Percentiles rank a stretch among this genome's conserved stretches.
Evolutionary conservation across 116 monocot species (phyloP).

Genomic region (Dioscorea cayenensis): DNA sequence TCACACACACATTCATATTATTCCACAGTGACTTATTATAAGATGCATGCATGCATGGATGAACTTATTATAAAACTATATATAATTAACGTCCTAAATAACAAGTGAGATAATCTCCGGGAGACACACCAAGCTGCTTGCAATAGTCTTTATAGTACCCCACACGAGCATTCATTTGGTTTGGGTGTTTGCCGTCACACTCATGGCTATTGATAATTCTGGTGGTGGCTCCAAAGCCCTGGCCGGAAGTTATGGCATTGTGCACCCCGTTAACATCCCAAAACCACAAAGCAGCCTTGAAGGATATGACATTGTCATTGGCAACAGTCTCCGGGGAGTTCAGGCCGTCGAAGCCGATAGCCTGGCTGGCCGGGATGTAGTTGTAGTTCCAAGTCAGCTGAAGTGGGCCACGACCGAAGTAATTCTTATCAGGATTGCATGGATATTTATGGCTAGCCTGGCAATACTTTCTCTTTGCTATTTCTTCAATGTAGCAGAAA

Average conservation of each 20-base stretch:
- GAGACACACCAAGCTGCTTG: constrained; percentile 4
- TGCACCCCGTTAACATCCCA: constrained; percentile 5
- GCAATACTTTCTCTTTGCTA: not conserved
- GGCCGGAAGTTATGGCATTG: not conserved
- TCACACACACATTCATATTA: too few relatives aligned
- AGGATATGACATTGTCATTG: not conserved
- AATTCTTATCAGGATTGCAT: constrained; percentile 2
- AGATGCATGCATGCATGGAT: too few relatives aligned
- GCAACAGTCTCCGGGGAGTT: constrained; percentile 13
- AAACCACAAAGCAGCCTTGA: constrained; percentile 10
- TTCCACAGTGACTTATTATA: too few relatives aligned
- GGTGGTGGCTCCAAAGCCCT: constrained; percentile 10
- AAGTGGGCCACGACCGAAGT: constrained; percentile 13
- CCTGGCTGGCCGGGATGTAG: constrained; percentile 3
- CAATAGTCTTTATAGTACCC: constrained; percentile 8
- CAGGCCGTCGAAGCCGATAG: constrained; percentile 6
- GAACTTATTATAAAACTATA: too few relatives aligned
- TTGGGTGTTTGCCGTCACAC: not conserved
- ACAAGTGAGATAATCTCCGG: constrained; percentile 10
- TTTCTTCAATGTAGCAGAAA: not conserved
- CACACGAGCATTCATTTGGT: not conserved
- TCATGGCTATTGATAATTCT: constrained; percentile 7
- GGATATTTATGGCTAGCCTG: not conserved
- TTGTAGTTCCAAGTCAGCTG: constrained; percentile 19
- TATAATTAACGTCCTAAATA: not conserved